Evolutionary conservation across 331 rosid genomes (phyloP), one percentile per base, ranked within the genome.

Genomic region (Dryas integrifolia): DNA sequence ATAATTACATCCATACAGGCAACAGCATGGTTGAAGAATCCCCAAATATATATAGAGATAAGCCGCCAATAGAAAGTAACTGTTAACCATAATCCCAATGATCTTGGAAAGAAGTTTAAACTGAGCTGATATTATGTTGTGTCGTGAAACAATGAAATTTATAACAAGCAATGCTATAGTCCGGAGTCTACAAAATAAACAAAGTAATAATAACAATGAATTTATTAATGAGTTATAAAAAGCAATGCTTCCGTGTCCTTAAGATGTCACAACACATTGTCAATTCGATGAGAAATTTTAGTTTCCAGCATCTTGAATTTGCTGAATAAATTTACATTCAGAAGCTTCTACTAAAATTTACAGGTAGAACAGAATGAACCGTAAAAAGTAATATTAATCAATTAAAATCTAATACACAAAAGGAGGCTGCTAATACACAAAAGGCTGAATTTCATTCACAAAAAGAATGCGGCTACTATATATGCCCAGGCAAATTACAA

Each of bases 401-500:
- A 57, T 41, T 49, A 14, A 50, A 47, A 45, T 14, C 24, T 49
- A n/a, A 63, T 58, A 53, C 39, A 58, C 45, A 51, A 24, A 10
- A 30, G 35, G 35, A 30, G 35, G 35, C 35, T 30, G 35, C 35
- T 30, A 30, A 30, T 30, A 30, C 35, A 30, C 35, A 30, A 21
- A 64, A 11, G 16, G 65, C 56, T n/a, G 65, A 43, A 62, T 56
- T 64, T 69, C 69, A 58, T 49, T 47, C 58, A 64, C 78, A 68
- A 80, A 82, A 81, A 49, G 62, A 83, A 70, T 59, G 67, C 70
- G 59, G 56, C 49, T 57, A 48, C 75, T 80, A 80, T 56, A 64
- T 59, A 64, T 59, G 7, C 75, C 80, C 73, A 84, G 72, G 79
- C 76, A 76, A 86, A 82, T 74, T 85, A 85, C 79, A 82, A 77